Evolutionary conservation across 768 basidiomycete species (phyloP).

Genomic region (Lentinula boryana): DNA sequence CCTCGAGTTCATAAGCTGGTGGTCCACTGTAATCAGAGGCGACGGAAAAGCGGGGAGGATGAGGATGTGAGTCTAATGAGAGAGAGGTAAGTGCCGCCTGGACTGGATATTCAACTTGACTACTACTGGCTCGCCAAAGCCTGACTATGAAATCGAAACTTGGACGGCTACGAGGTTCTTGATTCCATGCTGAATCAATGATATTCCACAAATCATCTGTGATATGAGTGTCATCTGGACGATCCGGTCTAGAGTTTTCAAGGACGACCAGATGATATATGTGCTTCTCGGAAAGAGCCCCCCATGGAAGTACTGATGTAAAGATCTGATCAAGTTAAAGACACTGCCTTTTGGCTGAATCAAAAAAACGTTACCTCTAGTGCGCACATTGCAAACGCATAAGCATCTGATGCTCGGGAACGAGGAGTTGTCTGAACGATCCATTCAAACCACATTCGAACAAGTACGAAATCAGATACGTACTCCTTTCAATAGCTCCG

Average conservation of each 20-base stretch:
- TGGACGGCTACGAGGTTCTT: conserved; percentile 17
- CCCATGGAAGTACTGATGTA: conserved; percentile 18
- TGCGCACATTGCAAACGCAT: conserved; percentile 21
- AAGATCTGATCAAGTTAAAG: conserved; percentile 15
- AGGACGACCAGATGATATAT: conserved; percentile 20
- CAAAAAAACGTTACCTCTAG: conserved; percentile 13
- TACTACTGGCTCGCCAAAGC: conserved; percentile 2
- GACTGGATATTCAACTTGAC: background rate
- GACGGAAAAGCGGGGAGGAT: background rate
- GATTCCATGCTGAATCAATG: conserved; percentile 20
- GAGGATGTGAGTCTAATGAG: background rate
- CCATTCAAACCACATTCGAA: background rate
- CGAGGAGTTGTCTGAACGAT: conserved; percentile 14
- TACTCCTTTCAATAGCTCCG: conserved; percentile 23
- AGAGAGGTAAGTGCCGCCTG: too few relatives aligned
- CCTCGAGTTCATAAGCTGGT: background rate
- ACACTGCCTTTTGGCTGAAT: background rate
- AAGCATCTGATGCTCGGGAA: conserved; percentile 18
- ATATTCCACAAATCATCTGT: conserved; percentile 18
- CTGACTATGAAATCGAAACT: conserved; percentile 18
- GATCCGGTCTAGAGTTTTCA: conserved; percentile 20
- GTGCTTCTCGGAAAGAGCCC: conserved; percentile 17
- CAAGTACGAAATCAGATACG: conserved; percentile 2
- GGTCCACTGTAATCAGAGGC: background rate
- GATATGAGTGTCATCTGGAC: conserved; percentile 17